A percentile compares a stretch with the other conserved stretches of the same genome.
Conservation (phyloP, 2,329 filamentous ascomycete genomes). For the Exophiala alcalophila region DNA sequence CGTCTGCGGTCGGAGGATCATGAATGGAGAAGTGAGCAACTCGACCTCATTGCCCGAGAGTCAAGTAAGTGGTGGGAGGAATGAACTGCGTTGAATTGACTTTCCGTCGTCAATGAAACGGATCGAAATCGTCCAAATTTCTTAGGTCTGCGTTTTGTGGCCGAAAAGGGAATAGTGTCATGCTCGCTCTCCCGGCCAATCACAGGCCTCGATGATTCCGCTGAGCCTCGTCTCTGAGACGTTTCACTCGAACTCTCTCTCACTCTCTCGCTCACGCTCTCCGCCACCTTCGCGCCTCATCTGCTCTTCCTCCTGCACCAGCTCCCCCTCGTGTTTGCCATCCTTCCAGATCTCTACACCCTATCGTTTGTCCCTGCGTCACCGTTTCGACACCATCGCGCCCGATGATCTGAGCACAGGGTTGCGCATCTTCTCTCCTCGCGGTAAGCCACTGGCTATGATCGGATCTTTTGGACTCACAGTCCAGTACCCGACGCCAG, state of each 20-base stretch:
- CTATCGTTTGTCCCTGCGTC: constrained; percentile 19
- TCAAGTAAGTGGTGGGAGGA: neutral
- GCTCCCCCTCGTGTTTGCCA: constrained; percentile 8
- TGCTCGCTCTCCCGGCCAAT: constrained; percentile 10
- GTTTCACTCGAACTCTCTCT: too few species aligned
- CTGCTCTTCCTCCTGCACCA: constrained; percentile 1
- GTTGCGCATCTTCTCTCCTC: constrained; percentile 12
- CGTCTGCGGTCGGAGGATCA: constrained; percentile 28
- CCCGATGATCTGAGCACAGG: constrained; percentile 12
- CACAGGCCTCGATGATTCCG: constrained; percentile 8
- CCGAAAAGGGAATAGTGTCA: constrained; percentile 15
- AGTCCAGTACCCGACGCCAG: too few species aligned
- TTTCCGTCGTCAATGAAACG: neutral
- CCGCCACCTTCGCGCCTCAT: constrained; percentile 19
- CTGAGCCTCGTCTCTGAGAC: constrained; percentile 24
- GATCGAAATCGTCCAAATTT: constrained; percentile 10
- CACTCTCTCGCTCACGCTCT: too few species aligned
- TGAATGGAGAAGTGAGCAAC: constrained; percentile 12
- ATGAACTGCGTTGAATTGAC: neutral
- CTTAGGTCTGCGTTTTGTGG: constrained; percentile 2
- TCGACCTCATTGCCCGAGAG: constrained; percentile 11
- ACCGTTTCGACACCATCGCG: constrained; percentile 13
- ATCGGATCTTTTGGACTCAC: constrained; percentile 20
- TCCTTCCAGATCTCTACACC: constrained; percentile 11
- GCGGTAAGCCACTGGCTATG: constrained; percentile 29